These are phyloP conservation scores for Fusarium proliferatum DNA, from an alignment of 2,329 filamentous ascomycete genomes.

Conservation along the genomic window DNA sequence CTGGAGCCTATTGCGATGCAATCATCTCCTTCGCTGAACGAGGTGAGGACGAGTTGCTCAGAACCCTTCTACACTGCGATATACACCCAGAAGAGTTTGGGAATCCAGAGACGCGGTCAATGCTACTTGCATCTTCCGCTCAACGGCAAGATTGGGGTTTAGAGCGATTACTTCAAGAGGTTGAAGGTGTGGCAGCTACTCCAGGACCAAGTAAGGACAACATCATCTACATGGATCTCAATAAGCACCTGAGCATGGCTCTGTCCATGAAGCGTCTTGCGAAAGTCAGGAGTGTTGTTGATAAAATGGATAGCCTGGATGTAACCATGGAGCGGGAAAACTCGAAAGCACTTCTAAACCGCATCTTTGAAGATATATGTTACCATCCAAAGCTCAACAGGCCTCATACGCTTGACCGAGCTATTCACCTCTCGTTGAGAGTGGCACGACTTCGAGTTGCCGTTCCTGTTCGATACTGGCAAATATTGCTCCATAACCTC, in stretches of 20 bases:
- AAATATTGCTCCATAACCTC: conserved; percentile 56
- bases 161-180: conserved; percentile 57
- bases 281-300: conserved; percentile 45
- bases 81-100: conserved; percentile 68
- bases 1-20: conserved; percentile 73
- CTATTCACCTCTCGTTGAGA: conserved; percentile 46
- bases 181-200: conserved; percentile 46
- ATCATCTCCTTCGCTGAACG: conserved; percentile 71
- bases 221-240: conserved; percentile 41
- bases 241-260: conserved; percentile 24
- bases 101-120: conserved; percentile 54
- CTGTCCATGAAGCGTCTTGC: conserved; percentile 27
- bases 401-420: conserved; percentile 44
- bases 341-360: conserved; percentile 42
- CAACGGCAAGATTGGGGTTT: conserved; percentile 52
- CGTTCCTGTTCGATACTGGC: conserved; percentile 55
- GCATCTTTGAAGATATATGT: conserved; percentile 44
- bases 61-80: conserved; percentile 59
- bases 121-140: conserved; percentile 51
- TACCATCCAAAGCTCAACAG: conserved; percentile 41
- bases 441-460: conserved; percentile 48
- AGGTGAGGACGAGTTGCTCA: conserved; percentile 62
- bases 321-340: conserved; percentile 45
- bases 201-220: conserved; percentile 23
- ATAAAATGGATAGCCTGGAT: conserved; percentile 49